Evolutionary conservation across 2,329 filamentous ascomycete genomes (phyloP).

Genomic region (Clarireedia monteithiana): DNA sequence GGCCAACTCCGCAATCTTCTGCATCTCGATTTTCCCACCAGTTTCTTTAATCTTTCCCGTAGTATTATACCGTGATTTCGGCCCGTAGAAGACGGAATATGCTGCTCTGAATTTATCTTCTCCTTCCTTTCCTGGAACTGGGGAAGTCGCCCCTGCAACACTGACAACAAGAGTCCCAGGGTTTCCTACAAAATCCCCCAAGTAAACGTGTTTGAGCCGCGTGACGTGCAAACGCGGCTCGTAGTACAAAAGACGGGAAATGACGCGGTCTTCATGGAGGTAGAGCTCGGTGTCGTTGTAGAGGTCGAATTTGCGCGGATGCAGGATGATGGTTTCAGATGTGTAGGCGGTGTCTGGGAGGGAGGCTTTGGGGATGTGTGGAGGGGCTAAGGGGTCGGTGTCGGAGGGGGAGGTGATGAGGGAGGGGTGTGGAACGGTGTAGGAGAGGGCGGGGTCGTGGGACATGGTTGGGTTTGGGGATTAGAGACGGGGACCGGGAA

Average conservation of each 20-base stretch:
- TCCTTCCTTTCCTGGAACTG: background rate
- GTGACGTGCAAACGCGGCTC: background rate
- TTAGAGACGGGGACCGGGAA: background rate
- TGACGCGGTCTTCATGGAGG: background rate
- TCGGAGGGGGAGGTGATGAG: background rate
- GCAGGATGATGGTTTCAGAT: background rate
- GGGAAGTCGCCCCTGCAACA: background rate
- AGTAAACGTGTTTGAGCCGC: background rate
- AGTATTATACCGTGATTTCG: background rate
- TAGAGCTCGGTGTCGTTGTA: constrained; percentile 7
- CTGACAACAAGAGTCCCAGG: constrained; percentile 4
- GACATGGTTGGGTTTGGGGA: background rate
- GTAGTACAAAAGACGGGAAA: background rate
- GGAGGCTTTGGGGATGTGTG: background rate
- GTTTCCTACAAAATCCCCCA: background rate
- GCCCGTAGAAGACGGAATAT: background rate
- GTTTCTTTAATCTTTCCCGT: background rate
- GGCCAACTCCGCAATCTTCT: constrained; percentile 4
- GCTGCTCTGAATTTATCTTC: background rate
- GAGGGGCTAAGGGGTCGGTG: background rate
- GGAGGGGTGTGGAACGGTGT: background rate
- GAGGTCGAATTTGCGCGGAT: constrained; percentile 4
- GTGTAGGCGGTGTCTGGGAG: background rate
- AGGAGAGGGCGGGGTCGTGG: background rate
- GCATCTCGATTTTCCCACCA: background rate